Percentiles rank a stretch among this genome's conserved stretches.
Conservation (phyloP, 306 rosid genomes). For the Luffa aegyptiaca region DNA sequence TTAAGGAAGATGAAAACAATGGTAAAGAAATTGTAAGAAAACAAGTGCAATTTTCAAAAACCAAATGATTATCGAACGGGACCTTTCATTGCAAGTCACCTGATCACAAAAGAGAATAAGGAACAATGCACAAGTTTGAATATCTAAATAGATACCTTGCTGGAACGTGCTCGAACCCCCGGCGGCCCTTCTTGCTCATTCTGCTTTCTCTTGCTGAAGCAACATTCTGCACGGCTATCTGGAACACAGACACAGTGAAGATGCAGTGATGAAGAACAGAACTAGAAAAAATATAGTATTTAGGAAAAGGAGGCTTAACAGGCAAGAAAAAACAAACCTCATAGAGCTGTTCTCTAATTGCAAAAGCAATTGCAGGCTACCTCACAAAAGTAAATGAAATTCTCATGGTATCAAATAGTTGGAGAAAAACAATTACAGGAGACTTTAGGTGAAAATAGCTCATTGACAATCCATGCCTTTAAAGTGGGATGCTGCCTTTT, state of each 20-base stretch:
- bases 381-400: conserved; percentile 16
- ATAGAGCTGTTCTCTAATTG: conserved; percentile 80
- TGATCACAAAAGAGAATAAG: neutral
- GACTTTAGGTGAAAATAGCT: neutral
- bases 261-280: neutral
- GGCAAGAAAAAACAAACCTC: conserved; percentile 40
- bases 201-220: conserved; percentile 88
- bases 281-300: neutral
- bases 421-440: neutral
- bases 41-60: no score
- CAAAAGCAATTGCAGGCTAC: conserved; percentile 88
- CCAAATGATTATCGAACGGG: no score
- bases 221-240: conserved; percentile 84
- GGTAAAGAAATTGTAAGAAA: no score
- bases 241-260: conserved; percentile 13
- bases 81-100: neutral
- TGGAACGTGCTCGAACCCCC: conserved; percentile 56
- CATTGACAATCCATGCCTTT: neutral
- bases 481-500: neutral
- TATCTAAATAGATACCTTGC: conserved; percentile 36
- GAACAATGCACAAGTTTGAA: neutral
- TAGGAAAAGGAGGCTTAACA: conserved; percentile 1
- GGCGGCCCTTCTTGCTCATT: conserved; percentile 82
- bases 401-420: neutral
- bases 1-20: no score